Evolutionary conservation across 2,329 filamentous ascomycete species (phyloP).

Genomic region (Pyrenophora tritici-repentis): DNA sequence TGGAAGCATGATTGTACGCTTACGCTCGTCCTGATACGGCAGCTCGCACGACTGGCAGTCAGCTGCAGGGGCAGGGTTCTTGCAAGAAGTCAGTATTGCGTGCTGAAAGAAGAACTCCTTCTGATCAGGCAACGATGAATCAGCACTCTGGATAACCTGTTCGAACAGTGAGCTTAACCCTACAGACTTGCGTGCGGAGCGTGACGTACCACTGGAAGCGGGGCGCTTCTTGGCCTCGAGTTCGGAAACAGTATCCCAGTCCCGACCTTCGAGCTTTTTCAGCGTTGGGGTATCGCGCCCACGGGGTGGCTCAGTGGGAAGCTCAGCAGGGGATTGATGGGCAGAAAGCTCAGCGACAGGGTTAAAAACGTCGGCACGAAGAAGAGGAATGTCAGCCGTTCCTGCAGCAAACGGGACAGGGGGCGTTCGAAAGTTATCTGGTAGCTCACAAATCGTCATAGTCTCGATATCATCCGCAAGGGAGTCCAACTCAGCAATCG

Average conservation of each 20-base stretch:
- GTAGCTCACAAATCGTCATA: background rate
- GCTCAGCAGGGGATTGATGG: background rate
- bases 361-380: background rate
- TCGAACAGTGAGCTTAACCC: constrained; percentile 10
- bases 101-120: constrained; percentile 6
- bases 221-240: too few species aligned
- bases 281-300: constrained; percentile 3
- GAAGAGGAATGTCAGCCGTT: background rate
- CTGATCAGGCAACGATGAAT: background rate
- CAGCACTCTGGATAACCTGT: background rate
- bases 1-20: background rate
- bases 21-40: background rate
- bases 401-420: too few species aligned
- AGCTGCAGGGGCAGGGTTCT: constrained; percentile 1
- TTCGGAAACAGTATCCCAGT: too few species aligned
- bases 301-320: background rate
- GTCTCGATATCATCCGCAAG: background rate
- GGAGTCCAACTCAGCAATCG: background rate
- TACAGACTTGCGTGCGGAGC: background rate
- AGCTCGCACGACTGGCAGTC: constrained; percentile 9
- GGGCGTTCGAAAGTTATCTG: background rate
- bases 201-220: background rate
- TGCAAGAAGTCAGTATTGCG: background rate
- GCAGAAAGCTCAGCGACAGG: background rate
- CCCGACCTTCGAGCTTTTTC: constrained; percentile 4